Base-by-base conservation (phyloP, 1,284 basidiomycete species). In the Cryptococcus sp. region DNA sequence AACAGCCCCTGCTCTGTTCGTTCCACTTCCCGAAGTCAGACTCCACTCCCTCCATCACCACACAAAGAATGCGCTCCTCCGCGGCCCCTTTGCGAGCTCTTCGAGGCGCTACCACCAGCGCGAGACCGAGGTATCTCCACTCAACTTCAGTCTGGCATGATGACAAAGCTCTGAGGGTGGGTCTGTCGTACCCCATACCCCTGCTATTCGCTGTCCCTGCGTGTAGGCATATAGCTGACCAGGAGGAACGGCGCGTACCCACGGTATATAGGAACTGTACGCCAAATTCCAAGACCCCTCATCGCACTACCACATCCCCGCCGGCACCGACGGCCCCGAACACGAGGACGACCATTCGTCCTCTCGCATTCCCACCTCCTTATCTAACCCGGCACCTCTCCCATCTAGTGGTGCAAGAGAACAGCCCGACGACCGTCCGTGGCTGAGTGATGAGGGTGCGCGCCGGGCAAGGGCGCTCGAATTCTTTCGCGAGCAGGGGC, bases 301-400 rank as follows among this genome's bases (percentile, higher is more conserved):
- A 3, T 69, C 68, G 12, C 68, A 67, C 16, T 76, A 65, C 60
- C 69, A 76, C 57, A 64, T 76, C 36, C 65, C 71, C 2, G 63
- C 67, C 4, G 72, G 72, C 3, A 62, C 66, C 5, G 59, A 54
- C 0, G 73, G 73, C 12, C 73, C 73, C 23, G 66, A 63, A 42
- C 63, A 71, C 23, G 70, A 71, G 16, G 60, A 74, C 28, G 73
- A 76, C 50, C 71, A 73, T 45, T 61, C 65, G 20, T 56, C 62
- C 15, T 66, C 67, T 4, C 60, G 63, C 18, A 58, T 60, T 11
- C 66, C 56, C 18, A 33, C 48, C 13, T 44, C 43, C 28, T 39
- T 20, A 38, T 20, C 38, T 45, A 7, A 46, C 28, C 2, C 53
- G 20, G 18, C 63, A 55, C 13, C 60, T 59, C 39, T 42, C 56